Conservation (phyloP, 2,329 filamentous ascomycete species). For the Dactylellina parvicollis region DNA sequence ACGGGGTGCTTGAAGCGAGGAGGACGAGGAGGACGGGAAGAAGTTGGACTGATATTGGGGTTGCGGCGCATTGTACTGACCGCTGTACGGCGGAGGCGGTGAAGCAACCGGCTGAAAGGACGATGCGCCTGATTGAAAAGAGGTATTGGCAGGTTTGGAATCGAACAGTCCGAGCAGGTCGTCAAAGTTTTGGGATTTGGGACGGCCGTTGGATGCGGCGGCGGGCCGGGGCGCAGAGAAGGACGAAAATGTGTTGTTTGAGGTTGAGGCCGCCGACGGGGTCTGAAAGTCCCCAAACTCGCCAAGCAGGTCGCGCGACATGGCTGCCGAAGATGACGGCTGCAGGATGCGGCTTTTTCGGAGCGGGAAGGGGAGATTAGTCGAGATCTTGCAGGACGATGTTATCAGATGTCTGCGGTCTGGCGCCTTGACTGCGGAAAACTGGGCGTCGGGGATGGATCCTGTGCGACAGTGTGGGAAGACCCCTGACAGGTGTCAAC, state of each 20-base stretch:
- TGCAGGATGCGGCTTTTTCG: neutral
- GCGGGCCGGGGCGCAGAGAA: neutral
- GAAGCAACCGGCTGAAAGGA: neutral
- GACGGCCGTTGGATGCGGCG: neutral
- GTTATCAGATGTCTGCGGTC: neutral
- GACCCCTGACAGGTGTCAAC: neutral
- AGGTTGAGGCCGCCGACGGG: constrained; percentile 5
- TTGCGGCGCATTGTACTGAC: neutral
- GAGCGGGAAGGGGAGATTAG: neutral
- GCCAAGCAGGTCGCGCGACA: constrained; percentile 47
- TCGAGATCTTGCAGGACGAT: neutral
- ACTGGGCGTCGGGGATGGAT: neutral
- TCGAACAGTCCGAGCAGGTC: constrained; percentile 34
- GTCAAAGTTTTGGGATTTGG: constrained; percentile 13
- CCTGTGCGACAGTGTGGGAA: constrained; percentile 1
- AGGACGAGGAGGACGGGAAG: constrained; percentile 4
- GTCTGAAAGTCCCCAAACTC: constrained; percentile 36
- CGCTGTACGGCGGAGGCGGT: neutral
- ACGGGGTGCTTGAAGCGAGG: constrained; percentile 4
- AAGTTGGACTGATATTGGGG: neutral
- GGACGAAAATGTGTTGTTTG: constrained; percentile 24
- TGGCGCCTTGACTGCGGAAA: neutral
- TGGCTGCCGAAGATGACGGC: constrained; percentile 1
- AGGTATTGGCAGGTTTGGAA: neutral
- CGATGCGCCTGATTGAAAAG: neutral